Base-by-base conservation (phyloP, 768 basidiomycete species). In the Auricularia sp. region DNA sequence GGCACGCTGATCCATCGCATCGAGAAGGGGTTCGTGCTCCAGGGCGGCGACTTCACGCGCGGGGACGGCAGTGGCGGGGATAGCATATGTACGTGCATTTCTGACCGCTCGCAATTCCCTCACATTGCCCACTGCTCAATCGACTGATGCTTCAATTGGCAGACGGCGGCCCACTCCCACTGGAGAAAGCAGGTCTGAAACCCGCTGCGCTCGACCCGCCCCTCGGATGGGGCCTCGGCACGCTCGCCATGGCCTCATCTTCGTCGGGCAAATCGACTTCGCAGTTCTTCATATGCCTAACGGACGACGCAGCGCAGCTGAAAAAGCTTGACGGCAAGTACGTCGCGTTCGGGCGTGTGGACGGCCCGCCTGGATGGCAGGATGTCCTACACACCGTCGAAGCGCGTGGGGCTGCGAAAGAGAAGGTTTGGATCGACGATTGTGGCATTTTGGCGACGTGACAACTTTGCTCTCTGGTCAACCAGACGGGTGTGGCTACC, bases 51-150 rank as follows among this genome's bases (percentile, higher is more conserved):
- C 68, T 73, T 83, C 44, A 82, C 81, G 23, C 70, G 82, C 54
- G 77, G 78, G 4, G 83, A 84, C 68, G 83, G 83, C 39, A 78
- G 75, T 61, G 81, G 82, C 1, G 83, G 83, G 14, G 83, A 84
- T 79, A 59, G 56, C 29, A 59, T 59, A 29, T 59, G 78, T 83
- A 70, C 67, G 73, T 72, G 63, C 63, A 47, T 53, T 53, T 35
- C 62, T 47, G 39, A 36, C 47, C 8, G 10, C 63, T 53, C 36
- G 44, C 36, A 36, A 36, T 62, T 56, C n/a, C 23, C 47, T 35
- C 29, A 29, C 23, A 12, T 8, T 42, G 2, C 12, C 2, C 39
- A 1, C 2, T 42, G 12, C 39, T 3, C 39, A 42, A 7, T 7
- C 8, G 23, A 4, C 60, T 64, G 36, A 56, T 54, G 61, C 60